These are phyloP conservation scores for Exophiala oligosperma DNA, from an alignment of 2,329 filamentous ascomycete genomes.

Conservation along the genomic window DNA sequence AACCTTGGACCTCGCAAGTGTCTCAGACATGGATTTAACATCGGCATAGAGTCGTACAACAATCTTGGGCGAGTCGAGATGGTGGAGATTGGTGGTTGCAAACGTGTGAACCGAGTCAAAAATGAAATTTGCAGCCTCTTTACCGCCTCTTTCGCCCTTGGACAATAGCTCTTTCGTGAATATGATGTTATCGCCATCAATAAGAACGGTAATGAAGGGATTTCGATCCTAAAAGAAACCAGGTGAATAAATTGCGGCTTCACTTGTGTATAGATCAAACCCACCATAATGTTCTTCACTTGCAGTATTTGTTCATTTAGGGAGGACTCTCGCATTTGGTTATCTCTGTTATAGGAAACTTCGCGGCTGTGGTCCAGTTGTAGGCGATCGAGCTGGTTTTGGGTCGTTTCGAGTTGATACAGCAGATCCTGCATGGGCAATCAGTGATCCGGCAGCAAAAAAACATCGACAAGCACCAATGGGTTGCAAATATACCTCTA, in stretches of 20 bases:
- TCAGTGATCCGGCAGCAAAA: background rate
- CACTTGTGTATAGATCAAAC: slow-evolving; percentile 4
- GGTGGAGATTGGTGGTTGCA: slow-evolving; percentile 41
- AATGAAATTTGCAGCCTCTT: slow-evolving; percentile 53
- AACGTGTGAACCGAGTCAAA: slow-evolving; percentile 45
- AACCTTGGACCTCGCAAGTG: slow-evolving; percentile 47
- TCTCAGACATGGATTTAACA: slow-evolving; percentile 51
- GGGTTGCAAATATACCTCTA: slow-evolving; percentile 40
- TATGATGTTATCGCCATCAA: slow-evolving; percentile 58
- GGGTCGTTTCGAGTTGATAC: slow-evolving; percentile 45
- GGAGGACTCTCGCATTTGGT: slow-evolving; percentile 48
- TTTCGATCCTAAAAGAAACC: slow-evolving; percentile 46
- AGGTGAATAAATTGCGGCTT: slow-evolving; percentile 3
- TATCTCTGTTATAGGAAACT: slow-evolving; percentile 48
- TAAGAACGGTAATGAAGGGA: slow-evolving; percentile 54
- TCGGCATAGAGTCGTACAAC: slow-evolving; percentile 57
- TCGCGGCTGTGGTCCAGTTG: slow-evolving; percentile 49
- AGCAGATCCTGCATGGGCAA: slow-evolving; percentile 43
- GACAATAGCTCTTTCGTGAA: slow-evolving; percentile 54
- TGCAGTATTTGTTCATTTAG: slow-evolving; percentile 48
- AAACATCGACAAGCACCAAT: slow-evolving; percentile 2
- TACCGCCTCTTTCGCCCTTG: slow-evolving; percentile 54
- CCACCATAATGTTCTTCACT: slow-evolving; percentile 48
- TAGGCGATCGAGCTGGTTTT: slow-evolving; percentile 34
- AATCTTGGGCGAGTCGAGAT: slow-evolving; percentile 49